Evolutionary conservation across 306 rosid genomes (phyloP), one percentile per base, ranked within the genome.

Genomic region (Trichosanthes truncata): DNA sequence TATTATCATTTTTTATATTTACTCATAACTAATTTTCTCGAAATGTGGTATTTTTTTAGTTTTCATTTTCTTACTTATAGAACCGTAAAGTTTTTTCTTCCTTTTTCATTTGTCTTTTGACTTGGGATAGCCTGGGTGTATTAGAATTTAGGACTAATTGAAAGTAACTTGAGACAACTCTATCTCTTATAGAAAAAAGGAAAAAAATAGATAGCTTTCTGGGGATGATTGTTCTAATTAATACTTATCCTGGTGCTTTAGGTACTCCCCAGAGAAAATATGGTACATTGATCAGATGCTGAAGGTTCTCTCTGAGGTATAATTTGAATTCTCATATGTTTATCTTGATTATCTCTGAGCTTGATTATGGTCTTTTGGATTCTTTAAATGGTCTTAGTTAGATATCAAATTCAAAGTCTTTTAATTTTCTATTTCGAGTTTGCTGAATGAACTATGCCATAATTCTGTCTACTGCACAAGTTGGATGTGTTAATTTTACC

Each of bases 211-310:
- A 48, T 5, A 26, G 26, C 41, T 43, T 20, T 15, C 13, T 26
- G 59, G 63, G 38, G 15, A 31, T 36, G 51, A 38, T 65, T 46
- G 62, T 41, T 72, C 40, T 80, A 40, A 57, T 84, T 63, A 71
- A 78, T 78, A 76, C 73, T 81, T 81, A 74, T 35, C 36, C 77
- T 92, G 82, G 46, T 81, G 87, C 74, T 87, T 81, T 84, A 95
- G 99, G 94, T 91, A 90, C 89, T 90, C 99, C 84, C 93, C 90
- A 0, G 97, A 93, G 90, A 95, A 93, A 92, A 91, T 95, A 76
- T 95, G 99, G 99, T 95, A 95, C 87, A 88, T 95, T 66, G 97
- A 95, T 85, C 97, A 90, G 91, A 95, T 95, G 99, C 97, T 95
- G 45, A 93, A 90, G 89, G 99, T 95, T 93, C 93, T 95, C 81